A percentile compares a stretch with the other conserved stretches of the same genome.
phyloP scores from a whole-genome alignment of 192 early-diverging fungal species.

The Kappamyces sp. region DNA sequence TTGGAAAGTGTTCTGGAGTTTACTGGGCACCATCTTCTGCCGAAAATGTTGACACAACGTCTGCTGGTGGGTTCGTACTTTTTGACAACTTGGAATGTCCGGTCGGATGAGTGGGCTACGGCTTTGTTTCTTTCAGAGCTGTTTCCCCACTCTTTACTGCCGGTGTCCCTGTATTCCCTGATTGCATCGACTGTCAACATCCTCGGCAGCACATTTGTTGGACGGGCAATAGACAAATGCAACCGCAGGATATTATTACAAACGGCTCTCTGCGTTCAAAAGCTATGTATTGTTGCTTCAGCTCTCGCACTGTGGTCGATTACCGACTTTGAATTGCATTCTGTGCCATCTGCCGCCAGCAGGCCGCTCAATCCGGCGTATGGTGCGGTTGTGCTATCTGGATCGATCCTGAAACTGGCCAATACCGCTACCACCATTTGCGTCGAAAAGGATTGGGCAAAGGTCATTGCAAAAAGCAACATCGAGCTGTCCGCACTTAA shows the following conservation, averaged over 20 bases:
- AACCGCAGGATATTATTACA: slow-evolving; percentile 8
- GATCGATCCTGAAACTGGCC: slow-evolving; percentile 26
- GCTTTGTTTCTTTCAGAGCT: slow-evolving; percentile 33
- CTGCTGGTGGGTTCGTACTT: slow-evolving; percentile 18
- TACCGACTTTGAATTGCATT: background rate
- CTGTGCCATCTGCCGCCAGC: no score
- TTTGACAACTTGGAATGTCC: slow-evolving; percentile 37
- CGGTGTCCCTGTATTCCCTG: slow-evolving; percentile 34
- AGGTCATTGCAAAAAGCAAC: slow-evolving; percentile 21
- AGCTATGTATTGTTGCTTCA: slow-evolving; percentile 28
- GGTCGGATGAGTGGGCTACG: slow-evolving; percentile 38
- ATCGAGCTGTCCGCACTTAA: slow-evolving; percentile 24
- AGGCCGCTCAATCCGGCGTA: slow-evolving; percentile 2
- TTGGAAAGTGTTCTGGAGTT: no score
- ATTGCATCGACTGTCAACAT: slow-evolving; percentile 13
- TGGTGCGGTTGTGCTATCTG: slow-evolving; percentile 12
- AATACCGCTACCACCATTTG: slow-evolving; percentile 30
- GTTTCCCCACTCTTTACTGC: slow-evolving; percentile 30
- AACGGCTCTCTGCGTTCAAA: slow-evolving; percentile 21
- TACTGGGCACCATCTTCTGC: no score
- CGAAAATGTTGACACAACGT: no score
- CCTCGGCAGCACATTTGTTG: slow-evolving; percentile 8
- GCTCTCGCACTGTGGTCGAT: slow-evolving; percentile 25
- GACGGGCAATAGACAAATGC: slow-evolving; percentile 20
- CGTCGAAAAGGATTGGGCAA: slow-evolving; percentile 41